Conservation (phyloP, 352 stramenopile species). For the Globisporangium paddicum region DNA sequence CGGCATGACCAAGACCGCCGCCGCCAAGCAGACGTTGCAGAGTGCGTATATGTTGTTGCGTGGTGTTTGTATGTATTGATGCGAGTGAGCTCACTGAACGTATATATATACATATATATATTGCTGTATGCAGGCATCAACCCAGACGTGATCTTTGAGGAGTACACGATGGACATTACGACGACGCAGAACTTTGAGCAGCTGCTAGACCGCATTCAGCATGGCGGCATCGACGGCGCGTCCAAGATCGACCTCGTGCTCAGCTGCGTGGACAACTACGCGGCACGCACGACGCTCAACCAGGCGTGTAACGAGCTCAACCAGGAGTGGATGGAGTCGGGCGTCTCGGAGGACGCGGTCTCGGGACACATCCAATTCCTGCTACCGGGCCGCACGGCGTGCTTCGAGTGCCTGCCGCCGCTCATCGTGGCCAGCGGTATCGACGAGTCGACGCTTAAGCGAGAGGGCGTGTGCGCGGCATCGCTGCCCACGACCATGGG, state of each 20-base stretch:
- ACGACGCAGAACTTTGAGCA: slow-evolving; percentile 83
- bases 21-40: slow-evolving; percentile 82
- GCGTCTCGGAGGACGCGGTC: slow-evolving; percentile 87
- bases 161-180: slow-evolving; percentile 87
- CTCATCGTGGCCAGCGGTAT: slow-evolving; percentile 85
- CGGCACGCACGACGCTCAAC: slow-evolving; percentile 82
- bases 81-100: not conserved
- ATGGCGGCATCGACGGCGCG: slow-evolving; percentile 52
- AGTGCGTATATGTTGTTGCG: slow-evolving; percentile 24
- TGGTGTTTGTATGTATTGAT: no score
- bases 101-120: not conserved
- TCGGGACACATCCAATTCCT: slow-evolving; percentile 89
- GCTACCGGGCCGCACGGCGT: slow-evolving; percentile 78
- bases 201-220: slow-evolving; percentile 67
- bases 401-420: slow-evolving; percentile 86
- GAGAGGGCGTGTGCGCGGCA: slow-evolving; percentile 84
- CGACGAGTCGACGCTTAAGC: slow-evolving; percentile 84
- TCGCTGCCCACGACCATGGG: slow-evolving; percentile 90
- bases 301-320: slow-evolving; percentile 86
- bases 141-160: slow-evolving; percentile 84
- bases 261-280: slow-evolving; percentile 90
- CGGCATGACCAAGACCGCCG: slow-evolving; percentile 84
- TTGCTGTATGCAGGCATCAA: slow-evolving; percentile 62
- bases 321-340: slow-evolving; percentile 88
- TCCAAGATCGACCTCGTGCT: slow-evolving; percentile 79